Base-by-base conservation (phyloP, 176 grass and related monocot species). In the Eragrostis curvula region DNA sequence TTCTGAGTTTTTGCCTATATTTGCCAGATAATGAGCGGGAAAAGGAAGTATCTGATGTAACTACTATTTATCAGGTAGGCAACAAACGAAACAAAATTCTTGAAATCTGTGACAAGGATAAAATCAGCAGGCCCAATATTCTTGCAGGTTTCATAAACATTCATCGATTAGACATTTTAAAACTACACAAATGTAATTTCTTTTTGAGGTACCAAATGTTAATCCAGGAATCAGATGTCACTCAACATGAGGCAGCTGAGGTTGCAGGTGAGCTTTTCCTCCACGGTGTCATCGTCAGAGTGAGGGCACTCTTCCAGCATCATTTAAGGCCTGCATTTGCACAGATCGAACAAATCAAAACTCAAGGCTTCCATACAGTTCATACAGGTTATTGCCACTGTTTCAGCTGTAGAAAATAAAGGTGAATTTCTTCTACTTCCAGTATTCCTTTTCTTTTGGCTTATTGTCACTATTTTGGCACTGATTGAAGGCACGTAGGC, bases 211-310 rank as follows among this genome's bases (percentile, higher is more conserved):
- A 17, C 27, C 9, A 68, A 51, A 51, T 51, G 24, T 50, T 48
- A 43, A 48, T 27, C 7, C 2, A 49, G 6, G 13, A 61, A 18
- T 76, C 55, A 61, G 14, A 27, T 25, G 23, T 9, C 20, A 5
- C 28, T 45, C 18, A 42, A 32, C 28, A 74, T 83, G 59, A 74
- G 70, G 29, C 1, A 45, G 0, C 3, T 4, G n/a, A 74, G 32
- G 45, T 83, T 10, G 30, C 81, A 66, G 58, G 46, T 83, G 30
- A 83, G 45, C 30, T 23, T 66, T 69, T 66, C 30, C 5, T 73
- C 42, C 70, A 45, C 28, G 10, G 18, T 7, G 5, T 20, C 80
- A 17, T 83, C 44, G 0, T 81, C 79, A 11, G 9, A 20, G 21
- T 65, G 60, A 10, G n/a, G 11, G n/a, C n/a, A 64, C 10, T 40